Conservation (phyloP, 768 basidiomycete species). For the Dendrothele bispora region DNA sequence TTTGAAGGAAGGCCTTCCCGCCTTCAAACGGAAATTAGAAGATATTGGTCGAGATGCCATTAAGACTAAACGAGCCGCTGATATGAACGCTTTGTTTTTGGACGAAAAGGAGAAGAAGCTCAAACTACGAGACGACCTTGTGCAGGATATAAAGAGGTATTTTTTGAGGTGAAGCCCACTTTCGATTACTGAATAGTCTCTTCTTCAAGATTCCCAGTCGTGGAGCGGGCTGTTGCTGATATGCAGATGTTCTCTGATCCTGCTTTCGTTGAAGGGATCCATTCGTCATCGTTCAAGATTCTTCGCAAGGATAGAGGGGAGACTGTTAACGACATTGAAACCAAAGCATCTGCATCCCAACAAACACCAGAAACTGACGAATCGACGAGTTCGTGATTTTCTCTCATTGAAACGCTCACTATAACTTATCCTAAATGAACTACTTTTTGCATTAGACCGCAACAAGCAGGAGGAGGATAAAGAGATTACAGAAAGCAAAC, state of each 20-base stretch:
- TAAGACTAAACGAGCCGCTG: not conserved
- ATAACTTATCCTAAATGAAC: too few relatives aligned
- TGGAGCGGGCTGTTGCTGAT: conserved; percentile 61
- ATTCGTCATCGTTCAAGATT: conserved; percentile 42
- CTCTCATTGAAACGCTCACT: too few relatives aligned
- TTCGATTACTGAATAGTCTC: conserved; percentile 7
- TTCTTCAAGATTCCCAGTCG: conserved; percentile 57
- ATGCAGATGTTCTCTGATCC: conserved; percentile 48
- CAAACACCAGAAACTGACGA: too few relatives aligned
- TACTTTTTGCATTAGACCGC: too few relatives aligned
- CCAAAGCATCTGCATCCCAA: too few relatives aligned
- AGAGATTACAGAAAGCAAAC: too few relatives aligned
- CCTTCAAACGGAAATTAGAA: conserved; percentile 58
- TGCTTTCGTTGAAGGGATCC: conserved; percentile 43
- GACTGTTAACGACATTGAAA: too few relatives aligned
- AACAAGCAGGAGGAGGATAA: too few relatives aligned
- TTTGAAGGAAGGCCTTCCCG: conserved; percentile 48
- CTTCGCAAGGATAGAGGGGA: conserved; percentile 38
- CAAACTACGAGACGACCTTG: conserved; percentile 44
- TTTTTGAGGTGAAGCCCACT: not conserved
- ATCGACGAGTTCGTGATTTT: too few relatives aligned
- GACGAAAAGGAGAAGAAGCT: conserved; percentile 50
- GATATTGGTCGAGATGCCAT: conserved; percentile 59
- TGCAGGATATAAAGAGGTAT: conserved; percentile 73
- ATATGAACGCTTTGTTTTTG: conserved; percentile 1